A percentile compares a stretch with the other conserved stretches of the same genome.
These are phyloP conservation scores for Phyllosticta citrichinensis DNA, from an alignment of 2,329 filamentous ascomycete genomes.

Conservation along the genomic window DNA sequence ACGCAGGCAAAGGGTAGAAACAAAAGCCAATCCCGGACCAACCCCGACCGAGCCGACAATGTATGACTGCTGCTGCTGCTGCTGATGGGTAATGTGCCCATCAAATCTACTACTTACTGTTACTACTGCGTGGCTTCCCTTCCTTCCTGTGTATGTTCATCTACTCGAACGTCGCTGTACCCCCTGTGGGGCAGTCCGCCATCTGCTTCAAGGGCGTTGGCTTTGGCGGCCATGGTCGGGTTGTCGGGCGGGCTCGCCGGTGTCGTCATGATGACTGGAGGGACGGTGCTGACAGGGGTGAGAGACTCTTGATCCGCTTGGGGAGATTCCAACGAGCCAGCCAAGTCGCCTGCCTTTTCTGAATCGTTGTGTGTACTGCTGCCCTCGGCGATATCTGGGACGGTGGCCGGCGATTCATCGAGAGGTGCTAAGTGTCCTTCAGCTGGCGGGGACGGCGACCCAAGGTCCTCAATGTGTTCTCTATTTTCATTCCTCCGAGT, in stretches of 20 bases:
- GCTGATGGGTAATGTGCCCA: too few relatives aligned
- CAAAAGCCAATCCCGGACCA: too few relatives aligned
- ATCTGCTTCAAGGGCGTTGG: background rate
- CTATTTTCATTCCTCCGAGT: background rate
- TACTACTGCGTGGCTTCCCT: background rate
- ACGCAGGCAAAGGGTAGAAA: too few relatives aligned
- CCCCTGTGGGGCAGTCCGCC: background rate
- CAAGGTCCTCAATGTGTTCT: slow-evolving; percentile 8
- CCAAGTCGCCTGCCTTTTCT: background rate
- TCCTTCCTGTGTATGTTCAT: background rate
- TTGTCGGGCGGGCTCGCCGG: background rate
- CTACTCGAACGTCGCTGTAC: background rate
- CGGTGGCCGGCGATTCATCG: background rate
- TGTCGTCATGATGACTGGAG: background rate
- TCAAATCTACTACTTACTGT: background rate
- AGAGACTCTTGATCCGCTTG: background rate
- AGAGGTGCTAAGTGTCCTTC: background rate
- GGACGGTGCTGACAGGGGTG: background rate
- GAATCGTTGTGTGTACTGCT: background rate
- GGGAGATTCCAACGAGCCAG: too few relatives aligned
- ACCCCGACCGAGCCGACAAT: too few relatives aligned
- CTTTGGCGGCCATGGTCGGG: background rate
- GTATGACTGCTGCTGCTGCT: too few relatives aligned
- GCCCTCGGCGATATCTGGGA: background rate
- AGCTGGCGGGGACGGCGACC: background rate